A percentile compares a stretch with the other conserved stretches of the same genome.
Conservation (phyloP, 306 rosid species). For the Begonia loranthoides region DNA sequence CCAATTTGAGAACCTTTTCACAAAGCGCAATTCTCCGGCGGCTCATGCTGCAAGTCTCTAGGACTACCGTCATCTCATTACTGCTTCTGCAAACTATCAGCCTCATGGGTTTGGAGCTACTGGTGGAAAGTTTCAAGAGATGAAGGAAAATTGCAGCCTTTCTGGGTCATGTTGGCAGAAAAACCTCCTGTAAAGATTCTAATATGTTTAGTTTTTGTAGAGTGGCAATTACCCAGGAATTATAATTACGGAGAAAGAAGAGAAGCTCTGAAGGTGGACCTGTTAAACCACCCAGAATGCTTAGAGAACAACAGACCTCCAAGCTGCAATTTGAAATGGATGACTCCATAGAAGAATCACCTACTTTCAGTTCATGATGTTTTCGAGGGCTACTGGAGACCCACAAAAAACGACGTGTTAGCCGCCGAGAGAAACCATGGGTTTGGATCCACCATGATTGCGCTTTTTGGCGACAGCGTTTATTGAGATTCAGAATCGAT, state of each 20-base stretch:
- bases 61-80: slow-evolving; percentile 70
- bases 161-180: slow-evolving; percentile 77
- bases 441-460: slow-evolving; percentile 74
- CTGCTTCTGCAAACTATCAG: slow-evolving; percentile 53
- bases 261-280: slow-evolving; percentile 55
- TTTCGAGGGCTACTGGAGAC: slow-evolving; percentile 88
- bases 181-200: slow-evolving; percentile 86
- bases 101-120: slow-evolving; percentile 85
- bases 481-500: slow-evolving; percentile 65
- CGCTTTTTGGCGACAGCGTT: slow-evolving; percentile 51
- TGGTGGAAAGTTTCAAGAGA: slow-evolving; percentile 48
- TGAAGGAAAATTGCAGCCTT: slow-evolving; percentile 80
- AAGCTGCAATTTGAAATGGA: slow-evolving; percentile 93
- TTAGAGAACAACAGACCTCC: slow-evolving; percentile 82
- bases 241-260: slow-evolving; percentile 76
- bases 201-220: neutral
- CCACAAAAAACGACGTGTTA: slow-evolving; percentile 71
- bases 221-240: slow-evolving; percentile 40
- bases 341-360: slow-evolving; percentile 58
- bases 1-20: slow-evolving; percentile 73
- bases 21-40: slow-evolving; percentile 64
- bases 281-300: slow-evolving; percentile 79
- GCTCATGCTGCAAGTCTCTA: slow-evolving; percentile 79
- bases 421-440: slow-evolving; percentile 63
- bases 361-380: slow-evolving; percentile 80